A percentile compares a stretch with the other conserved stretches of the same genome.
phyloP scores from a whole-genome alignment of 352 stramenopile genomes.

The Globisporangium viniferum region DNA sequence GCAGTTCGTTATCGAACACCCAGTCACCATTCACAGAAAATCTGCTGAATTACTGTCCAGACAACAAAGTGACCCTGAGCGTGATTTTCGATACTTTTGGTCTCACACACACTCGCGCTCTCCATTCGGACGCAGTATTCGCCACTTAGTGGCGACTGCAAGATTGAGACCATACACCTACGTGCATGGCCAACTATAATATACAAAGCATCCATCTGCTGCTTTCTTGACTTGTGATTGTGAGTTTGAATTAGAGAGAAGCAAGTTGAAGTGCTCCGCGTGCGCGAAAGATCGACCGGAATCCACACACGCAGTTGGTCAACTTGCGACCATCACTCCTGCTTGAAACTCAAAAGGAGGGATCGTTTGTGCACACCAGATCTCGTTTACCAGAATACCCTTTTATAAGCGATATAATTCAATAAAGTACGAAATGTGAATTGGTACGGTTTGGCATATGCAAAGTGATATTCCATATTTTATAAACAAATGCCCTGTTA shows the following conservation, averaged over 20 bases:
- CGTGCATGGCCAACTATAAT: too few species aligned
- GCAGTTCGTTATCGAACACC: background rate
- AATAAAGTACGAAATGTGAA: background rate
- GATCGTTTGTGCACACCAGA: background rate
- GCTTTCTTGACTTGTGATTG: too few species aligned
- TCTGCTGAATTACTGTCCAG: background rate
- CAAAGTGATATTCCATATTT: background rate
- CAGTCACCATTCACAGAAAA: background rate
- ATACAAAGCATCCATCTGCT: too few species aligned
- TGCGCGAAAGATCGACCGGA: background rate
- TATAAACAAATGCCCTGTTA: background rate
- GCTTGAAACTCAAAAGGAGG: background rate
- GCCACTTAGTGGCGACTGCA: too few species aligned
- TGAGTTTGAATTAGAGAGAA: background rate
- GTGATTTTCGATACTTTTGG: too few species aligned
- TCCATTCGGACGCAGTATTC: too few species aligned
- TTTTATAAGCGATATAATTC: background rate
- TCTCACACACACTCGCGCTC: too few species aligned
- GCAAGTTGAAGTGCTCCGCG: background rate
- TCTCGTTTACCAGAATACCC: background rate
- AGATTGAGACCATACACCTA: too few species aligned
- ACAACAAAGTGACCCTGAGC: background rate
- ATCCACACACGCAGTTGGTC: background rate
- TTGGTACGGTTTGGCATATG: background rate
- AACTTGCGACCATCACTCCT: background rate